Percentiles rank a stretch among this genome's conserved stretches.
phyloP scores from a whole-genome alignment of 257 asterid species.

The Phtheirospermum japonicum region DNA sequence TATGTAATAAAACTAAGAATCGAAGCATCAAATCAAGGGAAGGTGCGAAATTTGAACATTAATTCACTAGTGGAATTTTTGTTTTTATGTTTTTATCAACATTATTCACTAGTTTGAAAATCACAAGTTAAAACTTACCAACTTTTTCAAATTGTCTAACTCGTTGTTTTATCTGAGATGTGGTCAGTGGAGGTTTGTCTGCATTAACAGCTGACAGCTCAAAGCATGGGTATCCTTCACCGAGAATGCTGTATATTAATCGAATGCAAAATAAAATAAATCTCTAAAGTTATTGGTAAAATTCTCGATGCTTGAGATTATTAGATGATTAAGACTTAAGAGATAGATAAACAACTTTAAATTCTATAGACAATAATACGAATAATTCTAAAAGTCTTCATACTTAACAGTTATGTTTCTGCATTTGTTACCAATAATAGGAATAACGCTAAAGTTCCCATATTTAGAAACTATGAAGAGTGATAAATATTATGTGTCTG shows the following conservation, averaged over 20 bases:
- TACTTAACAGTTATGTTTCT: neutral
- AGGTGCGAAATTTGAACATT: neutral
- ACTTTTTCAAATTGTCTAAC: conserved; percentile 72
- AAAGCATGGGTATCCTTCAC: conserved; percentile 94
- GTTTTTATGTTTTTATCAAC: neutral
- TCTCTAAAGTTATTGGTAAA: conserved; percentile 3
- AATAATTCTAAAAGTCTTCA: neutral
- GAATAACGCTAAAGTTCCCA: neutral
- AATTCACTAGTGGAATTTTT: neutral
- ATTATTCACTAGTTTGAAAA: conserved; percentile 22
- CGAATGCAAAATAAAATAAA: conserved; percentile 10
- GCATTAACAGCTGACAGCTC: conserved; percentile 94
- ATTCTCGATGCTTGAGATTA: neutral
- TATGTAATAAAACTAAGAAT: too few species aligned
- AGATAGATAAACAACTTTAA: too few species aligned
- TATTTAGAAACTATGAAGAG: neutral
- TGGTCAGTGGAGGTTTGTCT: conserved; percentile 84
- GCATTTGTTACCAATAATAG: neutral
- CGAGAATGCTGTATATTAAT: conserved; percentile 55
- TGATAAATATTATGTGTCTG: too few species aligned
- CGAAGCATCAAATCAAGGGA: too few species aligned
- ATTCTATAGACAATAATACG: neutral
- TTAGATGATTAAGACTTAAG: neutral
- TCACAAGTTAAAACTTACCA: conserved; percentile 51
- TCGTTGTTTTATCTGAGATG: conserved; percentile 75